Evolutionary conservation across 441 rosid species (phyloP), one percentile per base, ranked within the genome.

Genomic region (Eruca vesicaria): DNA sequence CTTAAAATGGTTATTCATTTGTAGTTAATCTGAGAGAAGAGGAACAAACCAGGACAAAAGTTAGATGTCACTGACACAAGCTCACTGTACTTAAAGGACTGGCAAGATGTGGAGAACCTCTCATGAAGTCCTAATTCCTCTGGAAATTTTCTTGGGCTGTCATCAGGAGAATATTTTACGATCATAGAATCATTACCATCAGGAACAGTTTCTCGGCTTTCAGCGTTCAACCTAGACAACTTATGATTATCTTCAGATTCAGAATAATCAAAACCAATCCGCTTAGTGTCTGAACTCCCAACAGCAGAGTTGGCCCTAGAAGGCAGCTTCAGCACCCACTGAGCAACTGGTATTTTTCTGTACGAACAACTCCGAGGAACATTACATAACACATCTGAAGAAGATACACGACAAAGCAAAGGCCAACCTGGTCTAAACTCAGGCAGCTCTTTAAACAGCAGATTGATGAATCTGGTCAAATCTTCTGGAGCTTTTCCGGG

Each of bases 351-450:
- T 80, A 92, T 82, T 71, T 80, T 74, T 71, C 91, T 83, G 41
- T 67, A 61, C 0, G 84, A 79, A 35, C 77, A 82, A 63, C 79
- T 79, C 21, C 71, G 9, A 0, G 50, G 78, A 59, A 73, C 73
- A 31, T 63, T 67, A 57, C 56, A 67, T 73, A 67, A 78, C 14
- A 20, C 28, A 33, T 84, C 81, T n/a, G 81, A 23, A 26, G 63
- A 74, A 72, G 78, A 55, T 67, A 59, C 67, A 59, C 55, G 73
- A 35, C 81, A 80, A 35, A 81, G 90, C 74, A 88, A 80, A 11
- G 92, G 90, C 92, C 92, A 88, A 26, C 92, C 92, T 9, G 92
- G 88, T 63, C 73, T 83, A 61, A 52, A 72, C 73, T 77, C 86
- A 66, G 88, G 87, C 60, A 79, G 57, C 41, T 84, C 82, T 58